Base-by-base conservation (phyloP, 495 filamentous ascomycete species). In the Antarctomyces pellizariae region DNA sequence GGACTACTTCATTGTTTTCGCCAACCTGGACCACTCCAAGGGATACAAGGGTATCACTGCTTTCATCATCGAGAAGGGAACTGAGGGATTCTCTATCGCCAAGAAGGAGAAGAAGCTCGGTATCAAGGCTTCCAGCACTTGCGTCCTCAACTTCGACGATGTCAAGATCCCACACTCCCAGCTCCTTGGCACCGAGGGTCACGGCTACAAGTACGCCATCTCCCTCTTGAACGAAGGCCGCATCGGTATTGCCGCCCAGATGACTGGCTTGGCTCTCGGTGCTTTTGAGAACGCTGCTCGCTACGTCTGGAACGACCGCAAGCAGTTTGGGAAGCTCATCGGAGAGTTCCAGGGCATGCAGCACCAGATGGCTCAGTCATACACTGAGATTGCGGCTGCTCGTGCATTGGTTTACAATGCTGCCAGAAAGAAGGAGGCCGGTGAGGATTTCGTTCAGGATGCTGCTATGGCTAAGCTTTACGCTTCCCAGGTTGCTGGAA, bases 41-140 rank as follows among this genome's bases (percentile, higher is more conserved):
- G 80, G 75, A 7, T 90, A 99, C 59, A 78, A 78, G 47, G 86
- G 86, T 20, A 99, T 99, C 50, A 84, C 80, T 1, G 83, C 84
- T 22, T 95, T 99, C 48, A 63, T 99, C 36, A 67, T 95, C 11
- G 82, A 93, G 54, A 91, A 90, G 53, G 69, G 56, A 38, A 75
- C 67, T 26, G 70, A 72, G 30, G 86, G 86, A 3, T 95, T 99
- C 61, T 68, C 63, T 10, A 83, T 99, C 45, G 78, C 86, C 11
- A 99, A 99, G 65, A 99, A 99, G 59, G 86, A 99, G 61, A 92
- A 91, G 71, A 99, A 99, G 60, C 67, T 99, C 17, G 86, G 86
- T 22, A 99, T 99, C 53, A 68, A 61, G 29, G 86, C 86, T 2
- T 84, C 75, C 55, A 83, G 75, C 56, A 99, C 86, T 12, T 99